Conservation (phyloP, 2,329 filamentous ascomycete species). For the Epichloe sp. region DNA sequence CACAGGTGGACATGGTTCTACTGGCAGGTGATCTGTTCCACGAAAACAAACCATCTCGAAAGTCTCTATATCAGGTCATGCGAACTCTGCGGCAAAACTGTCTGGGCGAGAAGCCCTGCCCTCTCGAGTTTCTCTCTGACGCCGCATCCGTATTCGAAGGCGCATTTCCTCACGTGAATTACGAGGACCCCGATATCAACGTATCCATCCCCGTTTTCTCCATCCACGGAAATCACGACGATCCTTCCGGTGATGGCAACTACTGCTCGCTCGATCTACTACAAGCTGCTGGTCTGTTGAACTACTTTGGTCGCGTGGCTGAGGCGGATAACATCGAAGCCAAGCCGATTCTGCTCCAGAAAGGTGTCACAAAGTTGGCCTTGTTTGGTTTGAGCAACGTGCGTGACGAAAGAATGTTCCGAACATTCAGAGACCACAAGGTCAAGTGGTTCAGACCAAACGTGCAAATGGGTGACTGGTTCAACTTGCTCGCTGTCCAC, state of each 20-base stretch:
- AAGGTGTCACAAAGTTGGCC: conserved; percentile 83
- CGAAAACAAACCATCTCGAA: conserved; percentile 92
- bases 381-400: conserved; percentile 94
- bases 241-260: conserved; percentile 92
- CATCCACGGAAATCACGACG: conserved; percentile 96
- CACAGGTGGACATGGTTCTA: conserved; percentile 82
- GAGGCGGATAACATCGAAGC: conserved; percentile 88
- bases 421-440: conserved; percentile 83
- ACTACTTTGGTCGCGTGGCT: conserved; percentile 87
- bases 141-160: conserved; percentile 82
- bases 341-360: conserved; percentile 86
- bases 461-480: conserved; percentile 76
- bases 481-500: conserved; percentile 89
- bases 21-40: conserved; percentile 93
- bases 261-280: conserved; percentile 82
- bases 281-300: conserved; percentile 80
- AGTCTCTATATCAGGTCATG: conserved; percentile 97
- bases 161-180: conserved; percentile 89
- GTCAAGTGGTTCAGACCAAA: conserved; percentile 87
- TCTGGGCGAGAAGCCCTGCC: conserved; percentile 86
- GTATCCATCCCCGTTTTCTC: conserved; percentile 95
- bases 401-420: conserved; percentile 84
- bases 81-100: conserved; percentile 86
- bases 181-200: conserved; percentile 95
- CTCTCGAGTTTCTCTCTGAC: conserved; percentile 89